Evolutionary conservation across 306 rosid species (phyloP).

Genomic region (Pyrus bretschneideri): DNA sequence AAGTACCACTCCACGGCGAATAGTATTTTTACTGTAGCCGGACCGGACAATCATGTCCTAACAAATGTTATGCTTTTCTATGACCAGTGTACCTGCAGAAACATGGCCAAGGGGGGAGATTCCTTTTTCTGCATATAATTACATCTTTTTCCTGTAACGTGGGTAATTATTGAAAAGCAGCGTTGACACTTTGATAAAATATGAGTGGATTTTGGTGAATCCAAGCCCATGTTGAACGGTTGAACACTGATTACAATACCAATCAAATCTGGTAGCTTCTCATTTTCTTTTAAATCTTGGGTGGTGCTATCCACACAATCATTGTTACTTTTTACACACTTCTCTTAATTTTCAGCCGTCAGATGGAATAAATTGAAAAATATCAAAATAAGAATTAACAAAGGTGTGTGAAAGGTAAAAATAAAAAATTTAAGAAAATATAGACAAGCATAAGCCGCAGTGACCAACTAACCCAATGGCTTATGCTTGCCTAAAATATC

Average conservation of each 20-base stretch:
- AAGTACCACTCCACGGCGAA: no score
- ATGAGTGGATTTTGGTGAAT: background rate
- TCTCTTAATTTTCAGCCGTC: no score
- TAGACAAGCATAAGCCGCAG: no score
- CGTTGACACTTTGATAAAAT: background rate
- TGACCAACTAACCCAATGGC: no score
- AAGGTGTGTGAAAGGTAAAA: no score
- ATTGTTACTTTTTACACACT: no score
- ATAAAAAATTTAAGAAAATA: no score
- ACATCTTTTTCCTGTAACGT: background rate
- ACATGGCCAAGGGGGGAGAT: background rate
- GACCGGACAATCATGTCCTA: background rate
- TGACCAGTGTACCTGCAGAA: background rate
- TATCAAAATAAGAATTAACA: no score
- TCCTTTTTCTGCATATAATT: background rate
- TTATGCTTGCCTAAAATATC: no score
- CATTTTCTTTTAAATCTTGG: background rate
- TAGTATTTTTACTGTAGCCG: no score
- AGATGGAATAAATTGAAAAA: no score
- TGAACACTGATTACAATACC: constrained; percentile 5
- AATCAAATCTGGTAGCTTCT: background rate
- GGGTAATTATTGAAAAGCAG: constrained; percentile 1
- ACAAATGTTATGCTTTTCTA: background rate
- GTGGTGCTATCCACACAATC: no score
- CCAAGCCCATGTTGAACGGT: background rate